Percentiles rank a stretch among this genome's conserved stretches.
These are phyloP conservation scores for Podospora tetraspora DNA, from an alignment of 495 filamentous ascomycete species.

Conservation along the genomic window DNA sequence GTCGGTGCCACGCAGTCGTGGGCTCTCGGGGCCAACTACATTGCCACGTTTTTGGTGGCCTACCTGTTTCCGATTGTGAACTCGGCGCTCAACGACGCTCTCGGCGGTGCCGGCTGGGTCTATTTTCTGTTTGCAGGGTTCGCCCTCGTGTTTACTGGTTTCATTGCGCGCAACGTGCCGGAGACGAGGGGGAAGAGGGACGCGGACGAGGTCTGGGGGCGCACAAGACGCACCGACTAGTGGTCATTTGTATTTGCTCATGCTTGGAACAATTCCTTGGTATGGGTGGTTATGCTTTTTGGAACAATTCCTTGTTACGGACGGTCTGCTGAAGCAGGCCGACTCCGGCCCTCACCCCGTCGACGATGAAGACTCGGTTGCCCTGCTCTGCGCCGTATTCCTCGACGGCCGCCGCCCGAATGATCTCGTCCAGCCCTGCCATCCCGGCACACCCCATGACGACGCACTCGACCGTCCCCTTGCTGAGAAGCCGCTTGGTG, in stretches of 20 bases:
- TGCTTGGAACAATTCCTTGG: conserved; percentile 24
- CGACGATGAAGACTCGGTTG: conserved; percentile 61
- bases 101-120: conserved; percentile 69
- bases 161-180: conserved; percentile 66
- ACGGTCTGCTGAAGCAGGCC: conserved; percentile 58
- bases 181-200: conserved; percentile 79
- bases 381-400: conserved; percentile 58
- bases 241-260: conserved; percentile 1
- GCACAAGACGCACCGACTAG: conserved; percentile 51
- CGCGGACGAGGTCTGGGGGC: conserved; percentile 84
- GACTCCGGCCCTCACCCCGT: conserved; percentile 77
- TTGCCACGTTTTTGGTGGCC: conserved; percentile 84
- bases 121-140: conserved; percentile 83
- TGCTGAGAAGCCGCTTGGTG: conserved; percentile 56
- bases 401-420: conserved; percentile 62
- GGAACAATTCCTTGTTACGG: conserved; percentile 35
- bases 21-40: conserved; percentile 81
- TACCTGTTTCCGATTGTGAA: conserved; percentile 91
- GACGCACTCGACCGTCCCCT: conserved; percentile 56
- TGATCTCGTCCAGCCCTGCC: conserved; percentile 79
- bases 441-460: conserved; percentile 86
- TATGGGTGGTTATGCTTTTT: conserved; percentile 33
- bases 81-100: conserved; percentile 50
- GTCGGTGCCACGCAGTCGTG: conserved; percentile 85
- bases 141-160: conserved; percentile 57